Base-by-base conservation (phyloP, 1,284 basidiomycete genomes). In the Ustilago lituana region DNA sequence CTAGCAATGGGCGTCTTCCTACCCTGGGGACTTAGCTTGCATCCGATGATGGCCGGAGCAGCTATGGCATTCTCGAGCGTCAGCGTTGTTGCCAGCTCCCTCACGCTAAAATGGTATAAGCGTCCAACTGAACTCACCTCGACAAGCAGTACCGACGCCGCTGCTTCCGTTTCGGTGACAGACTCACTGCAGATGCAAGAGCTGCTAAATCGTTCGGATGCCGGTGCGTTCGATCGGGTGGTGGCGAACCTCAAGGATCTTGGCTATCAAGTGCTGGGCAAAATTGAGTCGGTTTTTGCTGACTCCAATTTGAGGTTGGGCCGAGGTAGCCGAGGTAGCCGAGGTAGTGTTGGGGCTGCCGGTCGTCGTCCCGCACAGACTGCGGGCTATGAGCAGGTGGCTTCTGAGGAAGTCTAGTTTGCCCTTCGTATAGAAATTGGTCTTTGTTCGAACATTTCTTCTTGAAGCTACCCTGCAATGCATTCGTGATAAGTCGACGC, bases 31-130 rank as follows among this genome's bases (percentile, higher is more conserved):
- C 77, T 94, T 32, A 92, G 94, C 82, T 87, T 98, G 79, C 96
- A 95, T 77, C 96, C 96, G 3, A 98, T 98, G 95, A 89, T 94
- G 85, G 94, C 96, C 0, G 95, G 93, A 10, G 91, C 90, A 1
- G 94, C 95, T 20, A 99, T 99, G 96, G 95, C 96, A 17, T 94
- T 92, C 82, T 94, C 92, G 45, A 93, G 91, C 73, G 95, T 98
- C 39, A 94, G 92, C 72, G 96, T 99, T 47, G 95, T 99, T 9
- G 88, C 87, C 17, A 94, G 91, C 68, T 94, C 91, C 55, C 84
- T 98, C 78, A 89, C 90, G 45, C 85, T 99, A 68, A 90, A 88
- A 79, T 79, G 73, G 50, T 85, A 84, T 83, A 79, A 73, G 38
- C 58, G 76, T 22, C 83, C 83, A 1, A 31, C 47, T 11, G 53